Percentiles rank a stretch among this genome's conserved stretches.
Conservation (phyloP, 2,329 filamentous ascomycete genomes). For the Amylocarpus encephaloides region DNA sequence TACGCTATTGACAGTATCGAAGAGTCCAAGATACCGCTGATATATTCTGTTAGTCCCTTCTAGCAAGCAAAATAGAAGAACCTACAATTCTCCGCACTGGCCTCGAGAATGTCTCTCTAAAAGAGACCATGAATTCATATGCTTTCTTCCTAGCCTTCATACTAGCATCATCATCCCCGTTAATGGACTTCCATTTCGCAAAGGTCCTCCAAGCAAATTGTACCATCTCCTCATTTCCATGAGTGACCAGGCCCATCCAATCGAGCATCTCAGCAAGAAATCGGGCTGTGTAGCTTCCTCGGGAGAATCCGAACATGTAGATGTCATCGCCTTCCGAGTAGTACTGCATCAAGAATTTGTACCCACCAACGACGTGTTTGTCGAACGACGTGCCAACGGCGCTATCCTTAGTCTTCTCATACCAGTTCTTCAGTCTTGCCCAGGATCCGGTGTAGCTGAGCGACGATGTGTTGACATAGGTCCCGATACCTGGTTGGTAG, state of each 20-base stretch:
- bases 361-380: constrained; percentile 76
- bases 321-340: constrained; percentile 60
- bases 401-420: constrained; percentile 64
- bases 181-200: constrained; percentile 60
- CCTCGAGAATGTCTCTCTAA: constrained; percentile 73
- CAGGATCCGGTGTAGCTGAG: constrained; percentile 2
- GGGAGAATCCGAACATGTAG: constrained; percentile 68
- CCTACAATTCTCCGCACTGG: constrained; percentile 59
- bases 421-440: constrained; percentile 7
- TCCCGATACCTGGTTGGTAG: constrained; percentile 16
- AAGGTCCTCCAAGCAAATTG: constrained; percentile 80
- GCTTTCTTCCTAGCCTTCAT: constrained; percentile 52
- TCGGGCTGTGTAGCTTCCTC: constrained; percentile 66
- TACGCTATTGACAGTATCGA: constrained; percentile 77
- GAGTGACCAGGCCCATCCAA: constrained; percentile 69
- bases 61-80: background rate
- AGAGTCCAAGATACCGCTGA: constrained; percentile 64
- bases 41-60: background rate
- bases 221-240: constrained; percentile 82
- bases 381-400: constrained; percentile 76
- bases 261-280: constrained; percentile 82
- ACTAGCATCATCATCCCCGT: constrained; percentile 29
- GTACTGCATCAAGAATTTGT: constrained; percentile 71
- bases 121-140: constrained; percentile 70
- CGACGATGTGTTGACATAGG: constrained; percentile 3